Conservation (phyloP, 441 rosid genomes). For the Theobroma grandiflorum region DNA sequence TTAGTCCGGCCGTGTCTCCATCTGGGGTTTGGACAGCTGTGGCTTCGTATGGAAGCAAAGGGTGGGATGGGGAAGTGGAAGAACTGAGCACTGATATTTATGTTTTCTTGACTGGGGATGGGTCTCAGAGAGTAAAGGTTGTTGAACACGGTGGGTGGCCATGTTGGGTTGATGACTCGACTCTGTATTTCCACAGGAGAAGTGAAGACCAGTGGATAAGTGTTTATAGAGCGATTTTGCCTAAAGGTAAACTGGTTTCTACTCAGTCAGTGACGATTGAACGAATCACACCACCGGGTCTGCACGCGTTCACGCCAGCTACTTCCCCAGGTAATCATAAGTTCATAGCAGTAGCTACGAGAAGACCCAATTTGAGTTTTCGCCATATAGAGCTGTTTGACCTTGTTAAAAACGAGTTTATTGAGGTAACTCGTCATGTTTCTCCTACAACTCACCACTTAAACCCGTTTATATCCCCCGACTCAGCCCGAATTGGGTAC, state of each 20-base stretch:
- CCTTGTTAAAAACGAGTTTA: constrained; percentile 54
- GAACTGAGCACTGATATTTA: constrained; percentile 79
- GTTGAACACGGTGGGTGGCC: constrained; percentile 96
- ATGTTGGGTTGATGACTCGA: constrained; percentile 82
- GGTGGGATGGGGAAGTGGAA: constrained; percentile 86
- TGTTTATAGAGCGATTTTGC: constrained; percentile 61
- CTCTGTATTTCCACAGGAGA: constrained; percentile 74
- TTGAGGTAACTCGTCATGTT: constrained; percentile 71
- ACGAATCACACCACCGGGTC: constrained; percentile 84
- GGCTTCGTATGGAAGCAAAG: constrained; percentile 73
- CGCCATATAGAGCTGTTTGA: constrained; percentile 89
- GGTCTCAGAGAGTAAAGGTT: constrained; percentile 69
- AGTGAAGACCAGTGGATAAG: constrained; percentile 82
- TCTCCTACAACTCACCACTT: constrained; percentile 74
- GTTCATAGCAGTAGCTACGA: constrained; percentile 81
- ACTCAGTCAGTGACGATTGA: constrained; percentile 52
- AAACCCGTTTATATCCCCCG: constrained; percentile 86
- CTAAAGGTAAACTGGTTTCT: constrained; percentile 41
- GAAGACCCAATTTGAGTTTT: constrained; percentile 59
- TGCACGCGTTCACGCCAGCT: constrained; percentile 92
- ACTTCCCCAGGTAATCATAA: constrained; percentile 78
- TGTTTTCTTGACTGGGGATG: constrained; percentile 73
- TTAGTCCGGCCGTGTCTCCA: constrained; percentile 84
- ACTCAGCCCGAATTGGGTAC: constrained; percentile 72
- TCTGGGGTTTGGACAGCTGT: constrained; percentile 81